Base-by-base conservation (phyloP, 2,329 filamentous ascomycete genomes). In the Fonsecaea erecta region DNA sequence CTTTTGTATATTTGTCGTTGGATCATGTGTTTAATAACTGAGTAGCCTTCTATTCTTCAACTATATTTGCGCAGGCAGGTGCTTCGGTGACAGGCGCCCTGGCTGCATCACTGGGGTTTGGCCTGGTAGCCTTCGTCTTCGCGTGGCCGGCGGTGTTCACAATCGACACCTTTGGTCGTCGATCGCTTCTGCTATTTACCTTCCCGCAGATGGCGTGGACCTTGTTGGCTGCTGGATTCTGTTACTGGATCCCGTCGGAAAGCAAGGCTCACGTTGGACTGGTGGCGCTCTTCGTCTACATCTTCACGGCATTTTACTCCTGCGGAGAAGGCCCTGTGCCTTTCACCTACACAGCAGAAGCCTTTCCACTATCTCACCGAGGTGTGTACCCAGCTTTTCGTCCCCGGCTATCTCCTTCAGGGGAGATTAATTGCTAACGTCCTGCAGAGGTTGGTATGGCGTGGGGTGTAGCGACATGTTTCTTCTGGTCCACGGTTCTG, bases 121-220 rank as follows among this genome's bases (percentile, higher is more conserved):
- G 66, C 28, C 61, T 68, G 3, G 53, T 67, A 40, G 66, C 61
- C 26, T 68, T 68, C 28, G 24, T 68, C 14, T 66, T 66, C 18
- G 64, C 66, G 9, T 66, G 55, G 54, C 66, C 66, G 24, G 66
- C 66, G 1, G 35, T 68, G 16, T 68, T 82, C 80, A 89, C 87
- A 1, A 89, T 89, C 65, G 87, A 90, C 72, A 88, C 86, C 0
- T 88, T 84, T 65, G 87, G 87, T 18, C 85, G 87, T 35, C 82
- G 87, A 43, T 77, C 84, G 16, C 78, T 89, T 14, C 79, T 89
- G 1, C 77, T 88, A 0, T 88, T 89, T 73, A 89, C 87, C 1
- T 89, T 89, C 72, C 86, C 87, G 0, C 81, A 88, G 65, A 89
- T 89, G 86, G 84, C 83, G 16, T 88, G 86, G 85, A 86, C 85